These are phyloP conservation scores for Eleusine coracana DNA, from an alignment of 176 grass and related monocot genomes.

Conservation along the genomic window DNA sequence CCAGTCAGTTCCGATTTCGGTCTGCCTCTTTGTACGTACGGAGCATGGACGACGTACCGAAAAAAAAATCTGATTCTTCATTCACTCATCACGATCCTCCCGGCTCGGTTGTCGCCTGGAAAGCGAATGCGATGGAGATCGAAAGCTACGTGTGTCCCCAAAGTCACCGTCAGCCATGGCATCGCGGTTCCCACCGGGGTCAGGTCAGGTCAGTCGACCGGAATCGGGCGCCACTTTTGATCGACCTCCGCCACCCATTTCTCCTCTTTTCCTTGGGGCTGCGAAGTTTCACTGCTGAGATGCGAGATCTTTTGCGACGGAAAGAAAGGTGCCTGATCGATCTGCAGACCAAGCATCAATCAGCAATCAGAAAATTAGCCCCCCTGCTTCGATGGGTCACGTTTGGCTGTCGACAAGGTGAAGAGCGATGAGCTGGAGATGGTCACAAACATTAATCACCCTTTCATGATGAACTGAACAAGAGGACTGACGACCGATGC, in stretches of 20 bases:
- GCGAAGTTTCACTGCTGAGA: background rate
- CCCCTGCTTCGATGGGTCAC: background rate
- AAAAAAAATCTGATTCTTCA: no score
- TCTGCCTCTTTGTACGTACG: background rate
- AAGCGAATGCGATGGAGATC: background rate
- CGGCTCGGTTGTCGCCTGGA: background rate
- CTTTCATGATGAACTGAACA: background rate
- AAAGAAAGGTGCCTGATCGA: background rate
- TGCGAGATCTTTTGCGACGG: background rate
- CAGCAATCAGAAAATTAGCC: background rate
- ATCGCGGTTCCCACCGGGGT: constrained; percentile 12
- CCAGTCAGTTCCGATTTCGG: background rate
- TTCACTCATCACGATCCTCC: background rate
- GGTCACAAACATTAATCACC: background rate
- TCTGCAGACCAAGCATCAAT: background rate
- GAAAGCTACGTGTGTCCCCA: background rate
- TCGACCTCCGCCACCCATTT: background rate
- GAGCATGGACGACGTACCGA: background rate
- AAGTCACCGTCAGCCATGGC: background rate
- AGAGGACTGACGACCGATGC: background rate
- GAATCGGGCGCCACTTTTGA: constrained; percentile 11
- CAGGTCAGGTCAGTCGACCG: background rate
- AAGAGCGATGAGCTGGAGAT: background rate
- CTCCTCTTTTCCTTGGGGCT: background rate
- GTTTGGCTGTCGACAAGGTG: background rate